Evolutionary conservation across 345 rosid genomes (phyloP).

Genomic region (Boechera retrofracta): DNA sequence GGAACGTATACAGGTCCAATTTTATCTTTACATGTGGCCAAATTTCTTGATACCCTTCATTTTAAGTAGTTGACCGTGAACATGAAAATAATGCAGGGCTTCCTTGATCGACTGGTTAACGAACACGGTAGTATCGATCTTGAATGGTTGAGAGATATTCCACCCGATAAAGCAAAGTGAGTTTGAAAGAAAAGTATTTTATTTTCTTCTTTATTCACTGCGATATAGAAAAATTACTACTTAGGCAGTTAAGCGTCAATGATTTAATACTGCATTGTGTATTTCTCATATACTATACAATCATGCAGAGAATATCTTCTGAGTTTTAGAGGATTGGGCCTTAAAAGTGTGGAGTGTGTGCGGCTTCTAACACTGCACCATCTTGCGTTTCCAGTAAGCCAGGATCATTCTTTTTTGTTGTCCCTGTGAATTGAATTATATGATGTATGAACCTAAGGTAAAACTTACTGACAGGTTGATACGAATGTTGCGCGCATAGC

Average conservation of each 20-base stretch:
- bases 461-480: slow-evolving; percentile 72
- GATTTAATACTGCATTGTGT: neutral
- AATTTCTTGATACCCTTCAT: neutral
- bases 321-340: slow-evolving; percentile 83
- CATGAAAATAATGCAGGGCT: slow-evolving; percentile 63
- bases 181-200: slow-evolving; percentile 33
- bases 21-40: neutral
- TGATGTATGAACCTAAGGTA: slow-evolving; percentile 24
- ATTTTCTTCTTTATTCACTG: neutral
- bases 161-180: slow-evolving; percentile 96
- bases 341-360: slow-evolving; percentile 98
- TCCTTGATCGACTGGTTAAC: slow-evolving; percentile 69
- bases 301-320: slow-evolving; percentile 79
- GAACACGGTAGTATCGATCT: slow-evolving; percentile 84
- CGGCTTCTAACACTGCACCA: slow-evolving; percentile 96
- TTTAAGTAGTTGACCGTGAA: slow-evolving; percentile 23
- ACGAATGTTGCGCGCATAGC: slow-evolving; percentile 99
- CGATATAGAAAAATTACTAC: neutral
- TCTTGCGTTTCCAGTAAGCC: slow-evolving; percentile 96
- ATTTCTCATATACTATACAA: slow-evolving; percentile 34
- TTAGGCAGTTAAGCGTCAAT: slow-evolving; percentile 15
- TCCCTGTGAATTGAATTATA: slow-evolving; percentile 11
- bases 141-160: slow-evolving; percentile 95
- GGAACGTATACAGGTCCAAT: slow-evolving; percentile 76
- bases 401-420: neutral